Percentiles rank a stretch among this genome's conserved stretches.
Conservation (phyloP, 73 alveolate species). For the Symbiodinium pilosum region DNA sequence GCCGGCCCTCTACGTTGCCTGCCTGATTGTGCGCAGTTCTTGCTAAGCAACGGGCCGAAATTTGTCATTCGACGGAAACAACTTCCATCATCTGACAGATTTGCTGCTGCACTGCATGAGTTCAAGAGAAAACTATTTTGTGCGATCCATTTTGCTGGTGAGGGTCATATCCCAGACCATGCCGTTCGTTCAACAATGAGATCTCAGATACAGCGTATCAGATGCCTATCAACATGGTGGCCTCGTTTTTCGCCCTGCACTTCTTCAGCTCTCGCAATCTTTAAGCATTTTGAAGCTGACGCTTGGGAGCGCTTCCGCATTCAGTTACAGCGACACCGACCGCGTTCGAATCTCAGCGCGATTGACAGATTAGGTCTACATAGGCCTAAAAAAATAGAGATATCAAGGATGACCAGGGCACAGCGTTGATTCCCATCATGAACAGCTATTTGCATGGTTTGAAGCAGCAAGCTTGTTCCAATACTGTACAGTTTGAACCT, state of each 20-base stretch:
- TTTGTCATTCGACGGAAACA: not conserved
- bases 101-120: not conserved
- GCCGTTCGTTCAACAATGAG: too few species aligned
- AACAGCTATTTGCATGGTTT: not conserved
- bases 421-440: conserved; percentile 11
- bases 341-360: not conserved
- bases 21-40: not conserved
- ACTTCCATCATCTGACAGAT: not conserved
- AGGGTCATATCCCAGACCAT: too few species aligned
- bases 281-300: not conserved
- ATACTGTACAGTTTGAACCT: not conserved
- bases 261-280: not conserved
- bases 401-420: conserved; percentile 22
- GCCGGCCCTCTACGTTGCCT: not conserved
- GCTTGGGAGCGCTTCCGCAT: not conserved
- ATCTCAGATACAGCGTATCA: too few species aligned
- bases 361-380: not conserved
- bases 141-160: not conserved
- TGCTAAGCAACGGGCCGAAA: not conserved
- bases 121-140: conserved; percentile 3
- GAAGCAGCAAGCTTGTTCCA: not conserved
- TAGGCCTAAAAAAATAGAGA: not conserved
- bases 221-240: conserved; percentile 10
- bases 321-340: not conserved
- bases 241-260: not conserved